These are phyloP conservation scores for Metrosideros polymorpha DNA, from an alignment of 441 rosid genomes.

Conservation along the genomic window DNA sequence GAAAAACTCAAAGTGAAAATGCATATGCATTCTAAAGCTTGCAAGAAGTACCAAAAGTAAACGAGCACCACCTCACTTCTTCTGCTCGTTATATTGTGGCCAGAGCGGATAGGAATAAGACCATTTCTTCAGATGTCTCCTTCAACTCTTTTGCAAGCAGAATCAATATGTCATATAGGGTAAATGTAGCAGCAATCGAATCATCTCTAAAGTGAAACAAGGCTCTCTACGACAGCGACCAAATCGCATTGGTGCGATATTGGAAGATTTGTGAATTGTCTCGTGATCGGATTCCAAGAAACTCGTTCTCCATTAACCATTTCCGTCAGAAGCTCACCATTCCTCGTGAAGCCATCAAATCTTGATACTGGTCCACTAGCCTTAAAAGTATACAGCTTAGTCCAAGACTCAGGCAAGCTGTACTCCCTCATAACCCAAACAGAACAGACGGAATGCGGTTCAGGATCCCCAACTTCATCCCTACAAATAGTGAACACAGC, in stretches of 20 bases:
- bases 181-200: neutral
- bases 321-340: neutral
- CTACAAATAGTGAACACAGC: neutral
- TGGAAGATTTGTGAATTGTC: neutral
- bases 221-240: neutral
- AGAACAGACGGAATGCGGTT: neutral
- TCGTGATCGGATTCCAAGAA: neutral
- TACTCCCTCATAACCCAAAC: neutral
- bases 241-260: neutral
- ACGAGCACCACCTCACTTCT: neutral
- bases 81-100: neutral
- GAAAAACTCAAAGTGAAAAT: neutral
- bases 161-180: neutral
- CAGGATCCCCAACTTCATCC: fast-evolving
- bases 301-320: neutral
- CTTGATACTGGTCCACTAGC: neutral
- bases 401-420: neutral
- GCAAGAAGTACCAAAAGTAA: neutral
- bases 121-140: neutral
- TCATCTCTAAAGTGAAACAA: neutral
- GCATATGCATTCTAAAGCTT: neutral
- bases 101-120: neutral
- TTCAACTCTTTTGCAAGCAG: neutral
- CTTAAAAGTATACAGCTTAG: neutral
- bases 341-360: neutral